Base-by-base conservation (phyloP, 2,329 filamentous ascomycete genomes). In the Alternaria tenuissima region DNA sequence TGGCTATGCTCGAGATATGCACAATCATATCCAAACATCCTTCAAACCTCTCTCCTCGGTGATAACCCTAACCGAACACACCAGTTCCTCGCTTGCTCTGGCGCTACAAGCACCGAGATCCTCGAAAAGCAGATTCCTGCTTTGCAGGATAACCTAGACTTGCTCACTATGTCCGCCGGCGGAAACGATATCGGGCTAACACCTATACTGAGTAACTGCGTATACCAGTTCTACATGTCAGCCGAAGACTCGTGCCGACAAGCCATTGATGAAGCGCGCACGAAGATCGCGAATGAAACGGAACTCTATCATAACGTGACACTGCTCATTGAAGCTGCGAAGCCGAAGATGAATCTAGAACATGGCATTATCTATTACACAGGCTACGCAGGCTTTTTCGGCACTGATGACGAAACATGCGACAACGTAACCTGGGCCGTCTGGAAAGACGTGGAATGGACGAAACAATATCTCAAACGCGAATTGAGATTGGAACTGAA, bases 381-480 rank as follows among this genome's bases (percentile, higher is more conserved):
- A 4, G 72, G 72, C 7, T 77, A 76, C 34, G 69, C 75, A 1
- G 43, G 57, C 7, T 77, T 77, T 66, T 77, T 76, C 42, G 74
- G 69, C 26, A 57, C 59, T 1, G 68, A 69, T 2, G 72, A 72
- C 30, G 3, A 55, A 0, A 53, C 57, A 0, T 76, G 74, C 61
- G 69, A 76, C 56, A 70, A 71, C 24, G 66, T 75, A 2, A 72
- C 71, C 3, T 76, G 74, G 73, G 68, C 72, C 4, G 65, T 76
- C 3, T 75, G 72, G 72, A 62, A 61, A 32, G 53, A 59, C 30
- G 52, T 71, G 22, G 62, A 70, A 28, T 61, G 53, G 9, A 44
- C 43, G 4, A 75, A 72, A 55, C 71, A 72, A 46, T 73, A 72
- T 39, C 68, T 77, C 11, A 73, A 61, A 6, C 66, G 71, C 2